These are phyloP conservation scores for Colletotrichum higginsianum DNA, from an alignment of 2,329 filamentous ascomycete genomes.

Conservation along the genomic window DNA sequence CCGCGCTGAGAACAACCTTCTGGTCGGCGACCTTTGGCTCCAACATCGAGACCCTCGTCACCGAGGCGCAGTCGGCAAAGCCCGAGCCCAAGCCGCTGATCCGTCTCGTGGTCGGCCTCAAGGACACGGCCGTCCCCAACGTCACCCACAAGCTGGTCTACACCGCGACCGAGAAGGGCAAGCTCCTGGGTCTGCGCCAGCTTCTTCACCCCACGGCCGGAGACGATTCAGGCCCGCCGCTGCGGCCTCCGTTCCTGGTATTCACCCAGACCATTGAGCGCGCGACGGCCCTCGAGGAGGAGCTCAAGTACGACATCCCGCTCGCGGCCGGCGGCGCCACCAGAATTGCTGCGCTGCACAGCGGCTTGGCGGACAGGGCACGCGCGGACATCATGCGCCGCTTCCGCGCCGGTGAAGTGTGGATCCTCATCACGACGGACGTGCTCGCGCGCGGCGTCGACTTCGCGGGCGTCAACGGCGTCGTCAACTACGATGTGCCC, in stretches of 20 bases:
- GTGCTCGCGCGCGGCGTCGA: slow-evolving; percentile 93
- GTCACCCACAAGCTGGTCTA: slow-evolving; percentile 92
- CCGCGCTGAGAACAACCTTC: slow-evolving; percentile 80
- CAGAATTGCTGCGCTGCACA: slow-evolving; percentile 91
- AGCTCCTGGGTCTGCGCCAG: slow-evolving; percentile 91
- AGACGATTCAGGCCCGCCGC: slow-evolving; percentile 67
- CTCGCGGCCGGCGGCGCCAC: slow-evolving; percentile 86
- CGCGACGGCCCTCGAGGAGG: slow-evolving; percentile 87
- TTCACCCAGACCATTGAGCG: slow-evolving; percentile 97
- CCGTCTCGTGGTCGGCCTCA: slow-evolving; percentile 93
- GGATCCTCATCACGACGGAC: slow-evolving; percentile 97
- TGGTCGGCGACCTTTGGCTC: slow-evolving; percentile 99
- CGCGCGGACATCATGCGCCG: slow-evolving; percentile 88
- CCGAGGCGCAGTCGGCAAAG: slow-evolving; percentile 74
- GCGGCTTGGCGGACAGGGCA: slow-evolving; percentile 82
- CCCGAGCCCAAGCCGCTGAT: slow-evolving; percentile 67
- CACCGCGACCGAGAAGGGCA: slow-evolving; percentile 92
- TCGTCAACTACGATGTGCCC: slow-evolving; percentile 98
- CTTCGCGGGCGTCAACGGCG: slow-evolving; percentile 94
- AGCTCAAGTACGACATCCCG: slow-evolving; percentile 95
- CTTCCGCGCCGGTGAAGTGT: slow-evolving; percentile 93
- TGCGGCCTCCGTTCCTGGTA: slow-evolving; percentile 92
- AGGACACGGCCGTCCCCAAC: slow-evolving; percentile 95
- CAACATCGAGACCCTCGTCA: slow-evolving; percentile 85
- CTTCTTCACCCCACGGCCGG: slow-evolving; percentile 82